A percentile compares a stretch with the other conserved stretches of the same genome.
These are phyloP conservation scores for Xylaria sp. DNA, from an alignment of 2,329 filamentous ascomycete species.

Conservation along the genomic window DNA sequence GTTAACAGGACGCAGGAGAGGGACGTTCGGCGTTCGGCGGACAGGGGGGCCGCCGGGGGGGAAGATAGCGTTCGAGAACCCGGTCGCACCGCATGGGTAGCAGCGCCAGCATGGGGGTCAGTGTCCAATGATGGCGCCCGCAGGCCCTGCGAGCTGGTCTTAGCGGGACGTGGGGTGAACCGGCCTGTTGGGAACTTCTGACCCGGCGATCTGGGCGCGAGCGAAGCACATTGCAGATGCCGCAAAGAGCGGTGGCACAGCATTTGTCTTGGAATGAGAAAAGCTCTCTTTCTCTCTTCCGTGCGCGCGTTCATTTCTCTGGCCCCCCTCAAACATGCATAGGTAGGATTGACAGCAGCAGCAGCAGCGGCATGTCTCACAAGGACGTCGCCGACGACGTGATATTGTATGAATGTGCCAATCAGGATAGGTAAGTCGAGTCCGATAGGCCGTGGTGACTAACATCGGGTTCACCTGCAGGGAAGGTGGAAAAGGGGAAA, in stretches of 20 bases:
- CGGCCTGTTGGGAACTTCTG: conserved; percentile 12
- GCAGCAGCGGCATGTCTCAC: not conserved
- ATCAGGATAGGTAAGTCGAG: not conserved
- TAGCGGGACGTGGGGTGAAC: conserved; percentile 11
- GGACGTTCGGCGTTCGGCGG: not conserved
- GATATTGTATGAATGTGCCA: not conserved
- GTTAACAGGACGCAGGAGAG: too few species aligned
- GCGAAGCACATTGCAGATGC: conserved; percentile 5
- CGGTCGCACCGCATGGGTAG: conserved; percentile 14
- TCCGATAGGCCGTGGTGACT: not conserved
- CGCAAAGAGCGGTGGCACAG: conserved; percentile 26
- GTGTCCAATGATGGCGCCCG: not conserved
- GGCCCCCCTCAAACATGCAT: not conserved
- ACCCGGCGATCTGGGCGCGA: conserved; percentile 19
- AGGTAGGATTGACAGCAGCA: not conserved
- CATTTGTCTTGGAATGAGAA: not conserved
- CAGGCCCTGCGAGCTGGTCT: not conserved
- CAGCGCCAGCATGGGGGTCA: not conserved
- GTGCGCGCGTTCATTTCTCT: too few species aligned
- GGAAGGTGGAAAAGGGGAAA: too few species aligned
- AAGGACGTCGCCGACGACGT: not conserved
- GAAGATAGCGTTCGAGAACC: conserved; percentile 10
- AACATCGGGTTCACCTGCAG: not conserved
- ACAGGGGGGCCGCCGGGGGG: conserved; percentile 1
- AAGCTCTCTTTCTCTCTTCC: not conserved